Evolutionary conservation across 345 rosid species (phyloP), one percentile per base, ranked within the genome.

Genomic region (Toxicodendron radicans): DNA sequence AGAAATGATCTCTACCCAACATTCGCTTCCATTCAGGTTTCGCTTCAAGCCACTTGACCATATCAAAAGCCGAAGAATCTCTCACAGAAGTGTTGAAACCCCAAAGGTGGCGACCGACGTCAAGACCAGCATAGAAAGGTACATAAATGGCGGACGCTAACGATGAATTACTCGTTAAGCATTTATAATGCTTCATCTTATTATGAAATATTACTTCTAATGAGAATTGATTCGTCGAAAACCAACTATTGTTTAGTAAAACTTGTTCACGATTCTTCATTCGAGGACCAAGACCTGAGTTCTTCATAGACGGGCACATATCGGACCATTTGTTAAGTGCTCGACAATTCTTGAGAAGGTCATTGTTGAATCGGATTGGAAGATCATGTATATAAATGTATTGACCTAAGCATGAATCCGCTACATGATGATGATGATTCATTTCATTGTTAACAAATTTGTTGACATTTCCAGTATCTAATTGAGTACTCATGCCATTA

Each of bases 1-100:
- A 64, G 79, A 88, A 88, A 77, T 90, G 92, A 79, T 90, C 91
- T 72, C 74, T 53, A 16, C 95, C 95, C 66, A 33, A 78, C 88
- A 80, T 72, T 53, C 57, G 82, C 35, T 80, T 81, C 95, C 92
- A 90, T 73, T 85, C 88, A 0, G 84, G 75, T 43, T 78, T 76
- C 43, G 64, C 21, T 13, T 33, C 60, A 0, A 90, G 80, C 88
- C 91, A 88, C 13, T 38, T 33, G 0, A 63, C 76, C 4, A 85
- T 17, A 17, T 80, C 81, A 41, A 33, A 51, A 49, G 81, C 86
- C 33, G 76, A 70, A 38, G 81, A 69, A 46, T 90, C 92, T 79
- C 91, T 77, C 4, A 60, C 73, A 11, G 81, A 76, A 4, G 67
- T 73, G 62, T 76, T 84, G 41, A 64, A 77, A 70, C 80, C 88